A percentile compares a stretch with the other conserved stretches of the same genome.
Conservation (phyloP, 1,139 yeast species). For the Insectozyma bohioensis region DNA sequence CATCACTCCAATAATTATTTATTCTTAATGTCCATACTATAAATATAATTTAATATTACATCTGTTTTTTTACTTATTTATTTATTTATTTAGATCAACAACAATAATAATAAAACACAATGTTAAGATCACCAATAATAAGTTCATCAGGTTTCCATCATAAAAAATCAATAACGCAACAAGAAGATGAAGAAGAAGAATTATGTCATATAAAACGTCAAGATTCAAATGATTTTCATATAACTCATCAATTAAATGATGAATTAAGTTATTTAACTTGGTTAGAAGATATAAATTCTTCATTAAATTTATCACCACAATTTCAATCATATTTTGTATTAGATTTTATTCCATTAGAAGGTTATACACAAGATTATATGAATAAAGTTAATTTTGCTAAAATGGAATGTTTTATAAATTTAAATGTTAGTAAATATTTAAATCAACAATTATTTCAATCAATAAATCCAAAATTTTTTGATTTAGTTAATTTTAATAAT, state of each 20-base stretch:
- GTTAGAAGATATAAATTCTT: constrained; percentile 6
- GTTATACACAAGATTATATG: constrained; percentile 6
- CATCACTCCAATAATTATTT: no score
- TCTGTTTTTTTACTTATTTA: no score
- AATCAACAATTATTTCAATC: constrained; percentile 8
- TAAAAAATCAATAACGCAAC: constrained; percentile 1
- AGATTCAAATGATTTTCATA: constrained; percentile 2
- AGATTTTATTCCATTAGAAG: constrained; percentile 9
- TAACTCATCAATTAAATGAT: constrained; percentile 4
- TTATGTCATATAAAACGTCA: constrained; percentile 6
- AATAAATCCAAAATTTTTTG: constrained; percentile 3
- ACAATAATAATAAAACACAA: no score
- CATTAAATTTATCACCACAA: constrained; percentile 7
- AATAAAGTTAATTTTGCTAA: not conserved
- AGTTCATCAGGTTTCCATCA: constrained; percentile 2
- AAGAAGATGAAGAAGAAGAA: constrained; percentile 2
- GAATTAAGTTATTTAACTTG: constrained; percentile 9
- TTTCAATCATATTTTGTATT: constrained; percentile 5
- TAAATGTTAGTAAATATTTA: constrained; percentile 6
- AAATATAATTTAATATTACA: no score
- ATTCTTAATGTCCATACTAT: no score
- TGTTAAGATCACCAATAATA: no score
- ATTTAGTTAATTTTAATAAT: constrained; percentile 4
- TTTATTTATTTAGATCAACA: no score
- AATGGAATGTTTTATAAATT: constrained; percentile 6